Evolutionary conservation across 2,329 filamentous ascomycete genomes (phyloP), one percentile per base, ranked within the genome.

Genomic region (Ophiosphaerella korrae): DNA sequence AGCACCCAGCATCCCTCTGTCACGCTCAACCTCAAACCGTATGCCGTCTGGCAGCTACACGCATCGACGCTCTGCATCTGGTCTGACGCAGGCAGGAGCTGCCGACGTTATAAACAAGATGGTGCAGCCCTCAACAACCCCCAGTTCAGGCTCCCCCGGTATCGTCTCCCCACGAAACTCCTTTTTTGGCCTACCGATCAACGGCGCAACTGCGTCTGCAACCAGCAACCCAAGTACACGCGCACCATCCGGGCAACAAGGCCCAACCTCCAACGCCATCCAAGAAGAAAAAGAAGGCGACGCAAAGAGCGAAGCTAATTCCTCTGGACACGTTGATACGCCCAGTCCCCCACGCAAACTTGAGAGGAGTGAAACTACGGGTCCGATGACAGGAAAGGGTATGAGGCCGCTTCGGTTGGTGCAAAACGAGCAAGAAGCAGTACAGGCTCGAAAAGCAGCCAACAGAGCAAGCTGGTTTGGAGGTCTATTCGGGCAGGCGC

Each of bases 361-460:
- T 75, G 84, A 74, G 11, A 71, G 75, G 9, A 73, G 65, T 37
- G 62, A 64, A 12, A 64, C 62, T 39, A 62, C 64, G 3, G 74
- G 74, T 12, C 69, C 77, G 14, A 80, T 81, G 76, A 76, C 77
- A 21, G 79, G 79, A 35, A 78, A 87, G 66, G 94, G 94, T 74
- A 86, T 95, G 51, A 84, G 92, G 32, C 93, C 93, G 6, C 78
- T 99, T 58, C 83, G 93, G 13, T 81, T 99, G 26, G 92, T 97
- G 40, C 89, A 94, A 74, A 90, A 96, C 50, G 75, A 77, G 16
- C 72, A 73, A 21, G 68, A 72, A 36, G 68, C 68, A 2, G 67
- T 67, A 38, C 64, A 68, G 45, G 74, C 72, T 7, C 66, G 71
- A 47, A 79, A 78, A 52, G 71, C 71, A 32, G 75, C 73, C 11